Base-by-base conservation (phyloP, 2,329 filamentous ascomycete species). In the Trichocomaceae sp. region DNA sequence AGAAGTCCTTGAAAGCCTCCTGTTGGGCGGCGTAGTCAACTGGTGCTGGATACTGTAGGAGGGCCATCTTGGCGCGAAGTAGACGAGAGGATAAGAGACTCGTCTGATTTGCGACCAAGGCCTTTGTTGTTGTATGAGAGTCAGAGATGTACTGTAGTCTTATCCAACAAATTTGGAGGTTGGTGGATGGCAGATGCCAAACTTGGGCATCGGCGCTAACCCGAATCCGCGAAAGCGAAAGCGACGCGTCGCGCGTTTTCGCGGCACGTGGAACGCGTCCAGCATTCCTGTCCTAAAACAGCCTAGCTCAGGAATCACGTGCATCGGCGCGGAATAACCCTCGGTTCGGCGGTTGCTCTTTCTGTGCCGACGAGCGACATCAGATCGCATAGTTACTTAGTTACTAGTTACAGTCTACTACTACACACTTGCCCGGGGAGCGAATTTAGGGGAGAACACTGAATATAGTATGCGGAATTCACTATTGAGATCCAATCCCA, bases 21-120 rank as follows among this genome's bases (percentile, higher is more conserved):
- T 93, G 84, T 73, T 99, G 93, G 66, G 85, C 84, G 66, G 85
- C 82, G 76, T 99, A 99, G 71, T 95, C 86, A 65, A 96, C 90
- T 50, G 87, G 83, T 63, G 85, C 80, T 68, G 82, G 85, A 72
- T 86, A 87, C 61, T 87, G 85, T 67, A 90, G 82, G 67, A 96
- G 87, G 80, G 90, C 87, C 92, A 96, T 96, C 57, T 64, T 75
- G 73, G 64, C 63, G 61, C 58, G 56, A 60, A 49, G 49, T 52
- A 47, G 50, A 52, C 49, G 55, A 45, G 61, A 59, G 46, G 61
- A 59, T 55, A 41, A 47, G 7, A 41, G 15, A 5, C 47, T 50
- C 47, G 46, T 50, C 50, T 53, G 50, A 7, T 26, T 29, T 33
- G 50, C 35, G 39, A 39, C 37, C 50, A 19, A 20, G 29, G 15